Conservation (phyloP, 805 yeast species). For the Isabelozyma pseudorhagii region DNA sequence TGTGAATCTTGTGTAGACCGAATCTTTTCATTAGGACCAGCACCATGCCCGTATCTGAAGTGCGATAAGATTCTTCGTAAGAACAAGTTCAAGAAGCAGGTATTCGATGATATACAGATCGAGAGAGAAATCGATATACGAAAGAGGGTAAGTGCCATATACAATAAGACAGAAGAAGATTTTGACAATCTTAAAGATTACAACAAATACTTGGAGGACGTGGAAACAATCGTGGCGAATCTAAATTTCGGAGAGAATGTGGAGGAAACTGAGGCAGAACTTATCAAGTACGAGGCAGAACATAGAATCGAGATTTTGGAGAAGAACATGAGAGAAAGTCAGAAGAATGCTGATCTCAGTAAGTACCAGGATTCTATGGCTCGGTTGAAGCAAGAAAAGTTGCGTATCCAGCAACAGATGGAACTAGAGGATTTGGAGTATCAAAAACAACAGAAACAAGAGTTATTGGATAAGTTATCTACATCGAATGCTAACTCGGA, state of each 20-base stretch:
- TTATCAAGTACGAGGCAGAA: slow-evolving; percentile 65
- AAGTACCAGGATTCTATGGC: slow-evolving; percentile 56
- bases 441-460: slow-evolving; percentile 39
- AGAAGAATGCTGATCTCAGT: slow-evolving; percentile 59
- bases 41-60: slow-evolving; percentile 91
- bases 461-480: slow-evolving; percentile 37
- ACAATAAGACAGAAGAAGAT: slow-evolving; percentile 76
- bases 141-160: slow-evolving; percentile 68
- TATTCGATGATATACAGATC: slow-evolving; percentile 85
- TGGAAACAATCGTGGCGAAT: slow-evolving; percentile 79
- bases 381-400: slow-evolving; percentile 60
- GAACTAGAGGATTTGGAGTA: slow-evolving; percentile 40
- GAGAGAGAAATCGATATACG: slow-evolving; percentile 93
- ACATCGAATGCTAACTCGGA: slow-evolving; percentile 31
- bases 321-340: slow-evolving; percentile 67
- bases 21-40: slow-evolving; percentile 91
- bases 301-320: slow-evolving; percentile 74
- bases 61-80: slow-evolving; percentile 86
- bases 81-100: slow-evolving; percentile 86
- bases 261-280: slow-evolving; percentile 62
- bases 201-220: slow-evolving; percentile 77
- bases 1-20: slow-evolving; percentile 97
- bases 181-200: slow-evolving; percentile 59
- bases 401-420: slow-evolving; percentile 63
- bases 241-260: slow-evolving; percentile 67